Percentiles rank a stretch among this genome's conserved stretches.
Evolutionary conservation across 805 yeast species (phyloP).

Genomic region (Kodamaea kaohsiungensis): DNA sequence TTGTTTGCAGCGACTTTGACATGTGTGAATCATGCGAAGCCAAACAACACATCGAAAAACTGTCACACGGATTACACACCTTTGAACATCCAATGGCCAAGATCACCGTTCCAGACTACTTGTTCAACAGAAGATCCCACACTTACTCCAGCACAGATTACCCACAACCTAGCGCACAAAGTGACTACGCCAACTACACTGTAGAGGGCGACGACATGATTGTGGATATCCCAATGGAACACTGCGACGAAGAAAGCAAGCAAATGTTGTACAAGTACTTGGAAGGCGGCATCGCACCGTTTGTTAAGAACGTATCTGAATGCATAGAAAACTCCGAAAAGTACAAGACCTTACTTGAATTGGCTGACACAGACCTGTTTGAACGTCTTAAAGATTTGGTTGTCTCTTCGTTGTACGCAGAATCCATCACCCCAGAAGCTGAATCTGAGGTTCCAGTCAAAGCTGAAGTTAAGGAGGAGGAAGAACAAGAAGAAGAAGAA

Average conservation of each 20-base stretch:
- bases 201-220: constrained; percentile 16
- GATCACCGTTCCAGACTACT: constrained; percentile 14
- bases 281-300: constrained; percentile 18
- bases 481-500: background rate
- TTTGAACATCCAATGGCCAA: constrained; percentile 33
- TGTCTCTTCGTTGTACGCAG: constrained; percentile 8
- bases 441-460: background rate
- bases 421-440: background rate
- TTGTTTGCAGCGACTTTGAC: constrained; percentile 55
- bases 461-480: background rate
- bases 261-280: constrained; percentile 1
- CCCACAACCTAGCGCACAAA: background rate
- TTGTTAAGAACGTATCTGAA: constrained; percentile 17
- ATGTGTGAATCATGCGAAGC: constrained; percentile 44
- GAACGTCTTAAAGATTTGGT: constrained; percentile 24
- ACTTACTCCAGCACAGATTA: background rate
- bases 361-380: constrained; percentile 17
- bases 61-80: constrained; percentile 21
- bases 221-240: constrained; percentile 28
- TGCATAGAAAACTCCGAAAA: constrained; percentile 24
- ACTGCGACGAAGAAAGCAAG: constrained; percentile 15
- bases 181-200: background rate
- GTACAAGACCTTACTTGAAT: constrained; percentile 21
- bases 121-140: background rate
- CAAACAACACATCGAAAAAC: constrained; percentile 14